These are phyloP conservation scores for Agarophyton chilense DNA, from an alignment of 23 red algal species.

Conservation along the genomic window DNA sequence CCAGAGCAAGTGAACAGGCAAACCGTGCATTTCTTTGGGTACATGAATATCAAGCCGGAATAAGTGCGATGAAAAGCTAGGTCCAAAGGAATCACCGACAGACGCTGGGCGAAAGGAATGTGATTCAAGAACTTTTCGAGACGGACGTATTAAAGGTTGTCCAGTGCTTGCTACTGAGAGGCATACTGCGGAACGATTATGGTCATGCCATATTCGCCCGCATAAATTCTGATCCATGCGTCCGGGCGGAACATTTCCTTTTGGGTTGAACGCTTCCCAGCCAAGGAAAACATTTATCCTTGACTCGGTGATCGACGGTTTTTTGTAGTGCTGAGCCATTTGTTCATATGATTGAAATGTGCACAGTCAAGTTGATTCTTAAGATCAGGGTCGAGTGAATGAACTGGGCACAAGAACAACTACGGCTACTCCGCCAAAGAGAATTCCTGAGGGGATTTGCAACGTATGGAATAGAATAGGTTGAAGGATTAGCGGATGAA, in stretches of 20 bases:
- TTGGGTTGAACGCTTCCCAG: conserved; percentile 76
- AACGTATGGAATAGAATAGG: no score
- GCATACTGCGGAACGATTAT: conserved; percentile 40
- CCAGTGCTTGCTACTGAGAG: conserved; percentile 26
- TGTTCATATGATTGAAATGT: neutral
- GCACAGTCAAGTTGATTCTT: neutral
- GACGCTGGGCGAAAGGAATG: conserved; percentile 34
- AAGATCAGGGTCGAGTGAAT: neutral
- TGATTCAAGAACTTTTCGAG: conserved; percentile 8
- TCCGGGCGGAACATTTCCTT: conserved; percentile 62
- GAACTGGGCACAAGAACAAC: neutral
- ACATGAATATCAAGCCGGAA: conserved; percentile 67
- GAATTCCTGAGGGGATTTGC: no score
- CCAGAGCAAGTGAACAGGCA: conserved; percentile 74
- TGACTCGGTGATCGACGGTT: conserved; percentile 56
- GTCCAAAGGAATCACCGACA: conserved; percentile 75
- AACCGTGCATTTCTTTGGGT: conserved; percentile 27
- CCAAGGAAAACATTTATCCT: conserved; percentile 57
- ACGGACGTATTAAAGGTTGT: neutral
- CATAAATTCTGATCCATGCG: conserved; percentile 71
- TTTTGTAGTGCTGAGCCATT: conserved; percentile 79
- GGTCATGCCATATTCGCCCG: conserved; percentile 26
- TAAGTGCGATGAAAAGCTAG: conserved; percentile 70
- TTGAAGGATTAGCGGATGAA: no score
- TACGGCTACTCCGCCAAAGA: neutral